Conservation (phyloP, 768 basidiomycete species). For the Fomitopsis serialis region DNA sequence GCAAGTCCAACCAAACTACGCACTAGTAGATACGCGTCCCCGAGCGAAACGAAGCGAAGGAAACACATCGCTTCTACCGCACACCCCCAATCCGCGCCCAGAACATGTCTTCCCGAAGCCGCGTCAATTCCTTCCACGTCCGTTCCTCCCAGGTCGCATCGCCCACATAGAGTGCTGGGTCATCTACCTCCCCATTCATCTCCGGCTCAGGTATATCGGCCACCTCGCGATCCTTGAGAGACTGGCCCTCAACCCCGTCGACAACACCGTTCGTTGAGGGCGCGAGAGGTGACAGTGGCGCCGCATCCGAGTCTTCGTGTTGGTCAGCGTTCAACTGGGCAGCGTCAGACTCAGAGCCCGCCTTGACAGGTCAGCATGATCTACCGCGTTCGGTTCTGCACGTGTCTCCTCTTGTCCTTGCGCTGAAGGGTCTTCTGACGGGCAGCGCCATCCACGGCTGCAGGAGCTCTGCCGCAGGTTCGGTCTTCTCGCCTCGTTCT, state of each 20-base stretch:
- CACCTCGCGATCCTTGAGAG: neutral
- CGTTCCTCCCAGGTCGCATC: constrained; percentile 81
- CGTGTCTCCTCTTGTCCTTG: neutral
- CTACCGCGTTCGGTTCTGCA: neutral
- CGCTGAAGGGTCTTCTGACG: constrained; percentile 7
- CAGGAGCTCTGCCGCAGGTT: neutral
- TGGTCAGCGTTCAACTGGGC: neutral
- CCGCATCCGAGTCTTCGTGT: neutral
- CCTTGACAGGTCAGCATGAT: neutral
- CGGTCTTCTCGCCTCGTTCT: neutral
- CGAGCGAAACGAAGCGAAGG: too few species aligned
- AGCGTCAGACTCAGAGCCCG: neutral
- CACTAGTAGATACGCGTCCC: too few species aligned
- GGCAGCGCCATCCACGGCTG: neutral
- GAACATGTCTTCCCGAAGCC: constrained; percentile 79
- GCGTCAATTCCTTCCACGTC: constrained; percentile 75
- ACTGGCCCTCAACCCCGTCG: neutral
- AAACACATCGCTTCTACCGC: too few species aligned
- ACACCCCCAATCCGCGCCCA: constrained; percentile 72
- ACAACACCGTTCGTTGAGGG: neutral
- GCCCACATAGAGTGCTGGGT: constrained; percentile 46
- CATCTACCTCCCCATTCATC: constrained; percentile 16
- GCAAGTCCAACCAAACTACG: too few species aligned
- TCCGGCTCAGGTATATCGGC: neutral
- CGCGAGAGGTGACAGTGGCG: neutral